Evolutionary conservation across 306 rosid species (phyloP).

Genomic region (Inga laurina): DNA sequence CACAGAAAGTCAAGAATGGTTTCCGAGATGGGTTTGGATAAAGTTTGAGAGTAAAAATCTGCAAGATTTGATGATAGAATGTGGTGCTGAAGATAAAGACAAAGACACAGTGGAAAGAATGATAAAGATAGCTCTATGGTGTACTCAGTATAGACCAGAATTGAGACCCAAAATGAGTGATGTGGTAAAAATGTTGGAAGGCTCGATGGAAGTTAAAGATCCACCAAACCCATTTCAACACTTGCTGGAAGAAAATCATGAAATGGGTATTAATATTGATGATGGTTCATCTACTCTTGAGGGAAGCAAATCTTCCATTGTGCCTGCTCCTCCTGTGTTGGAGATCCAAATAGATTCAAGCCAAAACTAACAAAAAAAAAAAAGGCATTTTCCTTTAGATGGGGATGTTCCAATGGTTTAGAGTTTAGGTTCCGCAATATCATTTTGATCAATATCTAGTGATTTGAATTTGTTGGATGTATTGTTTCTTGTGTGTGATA

Average conservation of each 20-base stretch:
- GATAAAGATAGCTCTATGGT: constrained; percentile 36
- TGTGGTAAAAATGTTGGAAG: constrained; percentile 49
- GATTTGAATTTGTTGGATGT: no score
- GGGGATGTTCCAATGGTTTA: no score
- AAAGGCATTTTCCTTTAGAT: neutral
- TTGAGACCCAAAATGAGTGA: constrained; percentile 36
- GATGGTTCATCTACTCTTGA: no score
- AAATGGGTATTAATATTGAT: no score
- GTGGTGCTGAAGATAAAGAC: constrained; percentile 37
- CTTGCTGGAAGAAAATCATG: neutral
- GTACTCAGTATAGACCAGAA: constrained; percentile 35
- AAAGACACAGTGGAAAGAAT: constrained; percentile 16
- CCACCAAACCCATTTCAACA: constrained; percentile 35
- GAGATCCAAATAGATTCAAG: constrained; percentile 29
- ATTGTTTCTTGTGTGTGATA: no score
- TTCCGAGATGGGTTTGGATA: constrained; percentile 34
- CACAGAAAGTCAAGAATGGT: constrained; percentile 30
- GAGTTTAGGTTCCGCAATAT: neutral
- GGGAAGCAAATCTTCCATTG: no score
- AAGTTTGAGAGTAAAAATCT: constrained; percentile 4
- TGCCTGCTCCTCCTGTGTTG: no score
- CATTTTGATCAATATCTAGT: no score
- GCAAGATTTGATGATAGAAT: neutral
- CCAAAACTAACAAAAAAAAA: neutral
- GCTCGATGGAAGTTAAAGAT: constrained; percentile 22